These are phyloP conservation scores for Cornus florida DNA, from an alignment of 148 eudicot species.

Conservation along the genomic window DNA sequence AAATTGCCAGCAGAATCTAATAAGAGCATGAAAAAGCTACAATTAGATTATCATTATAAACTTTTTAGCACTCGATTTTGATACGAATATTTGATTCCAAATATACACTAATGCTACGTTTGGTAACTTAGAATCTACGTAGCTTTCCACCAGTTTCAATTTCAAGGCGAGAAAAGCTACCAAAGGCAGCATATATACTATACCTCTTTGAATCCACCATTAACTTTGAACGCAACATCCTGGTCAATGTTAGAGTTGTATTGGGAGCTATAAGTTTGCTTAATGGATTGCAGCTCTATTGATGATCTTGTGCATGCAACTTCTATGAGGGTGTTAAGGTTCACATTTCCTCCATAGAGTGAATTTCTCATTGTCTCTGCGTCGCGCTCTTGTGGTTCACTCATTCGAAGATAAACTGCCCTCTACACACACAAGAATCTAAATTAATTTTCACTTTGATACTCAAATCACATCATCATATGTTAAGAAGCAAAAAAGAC, in stretches of 20 bases:
- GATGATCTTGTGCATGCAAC: conserved; percentile 8
- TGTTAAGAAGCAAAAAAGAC: not conserved
- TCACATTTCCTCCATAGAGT: conserved; percentile 8
- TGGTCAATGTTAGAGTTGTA: conserved; percentile 11
- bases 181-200: not conserved
- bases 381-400: conserved; percentile 7
- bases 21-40: conserved; percentile 1
- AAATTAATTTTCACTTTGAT: not conserved
- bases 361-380: conserved; percentile 7
- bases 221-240: conserved; percentile 8
- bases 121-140: no score
- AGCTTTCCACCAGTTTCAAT: no score
- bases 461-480: not conserved
- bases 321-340: not conserved
- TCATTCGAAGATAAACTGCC: not conserved
- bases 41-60: not conserved
- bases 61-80: no score
- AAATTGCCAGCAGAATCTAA: conserved; percentile 1
- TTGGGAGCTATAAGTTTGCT: conserved; percentile 1
- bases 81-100: not conserved
- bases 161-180: no score
- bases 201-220: conserved; percentile 16
- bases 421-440: not conserved
- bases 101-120: not conserved
- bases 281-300: not conserved